Base-by-base conservation (phyloP, 805 yeast genomes). In the Metschnikowia borealis region DNA sequence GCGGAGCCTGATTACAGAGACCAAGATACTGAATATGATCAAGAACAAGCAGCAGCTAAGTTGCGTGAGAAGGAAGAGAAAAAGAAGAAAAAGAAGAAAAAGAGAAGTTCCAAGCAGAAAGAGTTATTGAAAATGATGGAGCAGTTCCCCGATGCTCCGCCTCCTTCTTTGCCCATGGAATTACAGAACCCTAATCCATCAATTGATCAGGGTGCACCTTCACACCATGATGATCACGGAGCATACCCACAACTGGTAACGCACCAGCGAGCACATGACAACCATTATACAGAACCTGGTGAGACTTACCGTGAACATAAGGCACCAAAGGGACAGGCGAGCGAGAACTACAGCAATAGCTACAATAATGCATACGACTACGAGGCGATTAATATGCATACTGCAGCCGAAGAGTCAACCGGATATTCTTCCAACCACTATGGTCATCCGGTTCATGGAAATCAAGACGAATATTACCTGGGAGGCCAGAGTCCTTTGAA, bases 81-180 rank as follows among this genome's bases (percentile, higher is more conserved):
- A 35, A 47, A 46, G 39, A 52, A 45, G 31, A 47, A 45, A 29
- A 58, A 49, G 44, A 56, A 57, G 38, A 54, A 51, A 49, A 58
- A 58, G 50, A 47, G 48, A 42, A 52, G 46, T 29, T 18, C 31
- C n/a, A 48, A 44, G 26, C 44, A n/a, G 31, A 50, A 44, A 20
- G 54, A 46, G 15, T 17, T 40, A 2, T 46, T 43, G 29, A 44
- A 38, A 8, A 46, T 49, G 57, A 48, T 56, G 48, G 46, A 41
- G 18, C 39, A 46, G 20, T 44, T 52, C 3, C 61, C 61, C 10
- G 54, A 54, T 36, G 61, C 56, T 0, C 61, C 61, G 2, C 61
- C 59, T 6, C 61, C 61, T 7, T 41, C 56, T n/a, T 42, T 56
- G 5, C 55, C 57, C 21, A 47, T 46, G 14, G 13, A 33, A 13